Percentiles rank a stretch among this genome's conserved stretches.
Evolutionary conservation across 2,329 filamentous ascomycete genomes (phyloP).

Genomic region (Penicillium sp.): DNA sequence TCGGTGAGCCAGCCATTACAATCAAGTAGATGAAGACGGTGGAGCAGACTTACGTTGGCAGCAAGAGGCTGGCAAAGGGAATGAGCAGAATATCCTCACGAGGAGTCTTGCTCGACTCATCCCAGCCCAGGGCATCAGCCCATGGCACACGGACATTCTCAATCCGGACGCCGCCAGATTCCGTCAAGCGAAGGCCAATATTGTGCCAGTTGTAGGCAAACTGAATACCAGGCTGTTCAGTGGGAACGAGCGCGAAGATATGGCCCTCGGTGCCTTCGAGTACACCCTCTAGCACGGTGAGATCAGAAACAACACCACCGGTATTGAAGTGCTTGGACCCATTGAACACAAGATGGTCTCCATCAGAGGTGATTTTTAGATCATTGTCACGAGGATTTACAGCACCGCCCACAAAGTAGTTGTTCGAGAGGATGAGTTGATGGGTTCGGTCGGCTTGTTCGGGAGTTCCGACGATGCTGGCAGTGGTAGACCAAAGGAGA

Average conservation of each 20-base stretch:
- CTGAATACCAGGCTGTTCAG: conserved; percentile 60
- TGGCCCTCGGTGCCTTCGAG: conserved; percentile 62
- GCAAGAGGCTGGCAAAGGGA: conserved; percentile 60
- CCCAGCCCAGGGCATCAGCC: conserved; percentile 66
- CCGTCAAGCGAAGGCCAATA: conserved; percentile 64
- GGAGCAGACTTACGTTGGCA: conserved; percentile 55
- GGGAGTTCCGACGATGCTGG: conserved; percentile 62
- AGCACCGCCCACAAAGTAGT: conserved; percentile 68
- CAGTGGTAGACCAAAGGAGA: conserved; percentile 65
- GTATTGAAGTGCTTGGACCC: conserved; percentile 70
- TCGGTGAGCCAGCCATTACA: neutral
- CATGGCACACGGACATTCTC: conserved; percentile 61
- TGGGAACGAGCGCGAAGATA: conserved; percentile 65
- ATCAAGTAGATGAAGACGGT: neutral
- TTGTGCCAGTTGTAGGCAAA: conserved; percentile 66
- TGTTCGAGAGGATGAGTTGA: conserved; percentile 63
- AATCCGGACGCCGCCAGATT: conserved; percentile 66
- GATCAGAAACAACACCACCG: conserved; percentile 66
- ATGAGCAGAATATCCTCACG: conserved; percentile 55
- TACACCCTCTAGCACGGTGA: conserved; percentile 68
- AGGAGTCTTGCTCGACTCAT: conserved; percentile 54
- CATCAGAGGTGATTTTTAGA: conserved; percentile 59
- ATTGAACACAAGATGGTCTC: conserved; percentile 61
- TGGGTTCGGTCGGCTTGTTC: conserved; percentile 63
- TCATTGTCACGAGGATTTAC: conserved; percentile 69